These are phyloP conservation scores for Thuidium tamariscinum DNA, from an alignment of 225 moss, liverwort and hornwort genomes.

Conservation along the genomic window DNA sequence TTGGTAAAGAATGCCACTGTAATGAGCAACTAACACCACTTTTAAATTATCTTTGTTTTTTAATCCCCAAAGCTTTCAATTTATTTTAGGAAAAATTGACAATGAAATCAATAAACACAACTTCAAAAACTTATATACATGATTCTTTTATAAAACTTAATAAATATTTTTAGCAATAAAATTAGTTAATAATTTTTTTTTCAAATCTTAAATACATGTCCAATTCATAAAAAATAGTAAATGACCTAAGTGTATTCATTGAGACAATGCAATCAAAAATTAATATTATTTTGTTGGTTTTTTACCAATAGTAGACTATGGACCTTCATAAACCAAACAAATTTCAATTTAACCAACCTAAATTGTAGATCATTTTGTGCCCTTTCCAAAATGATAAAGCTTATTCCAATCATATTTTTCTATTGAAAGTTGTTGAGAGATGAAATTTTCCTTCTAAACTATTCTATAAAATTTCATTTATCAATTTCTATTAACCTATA, in stretches of 20 bases:
- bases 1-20: not conserved
- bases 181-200: not conserved
- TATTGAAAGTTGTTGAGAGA: too few species aligned
- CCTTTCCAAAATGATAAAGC: too few species aligned
- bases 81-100: not conserved
- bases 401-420: too few species aligned
- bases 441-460: too few species aligned
- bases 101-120: not conserved
- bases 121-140: not conserved
- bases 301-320: too few species aligned
- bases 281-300: too few species aligned
- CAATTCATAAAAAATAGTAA: not conserved
- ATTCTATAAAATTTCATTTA: too few species aligned
- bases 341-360: too few species aligned
- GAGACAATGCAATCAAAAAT: not conserved
- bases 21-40: not conserved
- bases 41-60: not conserved
- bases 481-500: too few species aligned
- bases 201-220: not conserved
- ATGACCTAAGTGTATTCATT: not conserved
- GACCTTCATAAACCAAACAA: too few species aligned
- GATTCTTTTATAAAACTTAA: not conserved
- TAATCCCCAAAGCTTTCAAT: too few species aligned
- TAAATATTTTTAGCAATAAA: not conserved
- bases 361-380: too few species aligned